Conservation (phyloP, 768 basidiomycete genomes). For the Naganishia onofrii region DNA sequence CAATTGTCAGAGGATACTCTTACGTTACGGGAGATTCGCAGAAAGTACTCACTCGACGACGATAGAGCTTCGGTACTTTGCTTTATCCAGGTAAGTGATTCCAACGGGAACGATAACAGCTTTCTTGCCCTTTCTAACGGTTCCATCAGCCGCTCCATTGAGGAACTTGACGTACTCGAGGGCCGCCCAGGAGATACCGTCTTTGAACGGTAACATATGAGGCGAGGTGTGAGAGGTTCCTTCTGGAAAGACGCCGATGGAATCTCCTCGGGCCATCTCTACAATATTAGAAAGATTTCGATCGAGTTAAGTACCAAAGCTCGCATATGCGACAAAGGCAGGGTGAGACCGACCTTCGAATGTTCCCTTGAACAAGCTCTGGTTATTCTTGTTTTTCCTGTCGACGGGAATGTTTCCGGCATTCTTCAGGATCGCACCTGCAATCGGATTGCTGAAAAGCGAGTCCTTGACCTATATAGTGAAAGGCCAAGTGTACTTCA, state of each 20-base stretch:
- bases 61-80: conserved; percentile 87
- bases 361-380: conserved; percentile 80
- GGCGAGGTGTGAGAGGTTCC: conserved; percentile 75
- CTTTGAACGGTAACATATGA: conserved; percentile 77
- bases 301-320: neutral
- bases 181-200: conserved; percentile 92
- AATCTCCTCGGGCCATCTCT: conserved; percentile 71
- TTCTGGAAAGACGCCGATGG: conserved; percentile 74
- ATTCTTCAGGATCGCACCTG: conserved; percentile 71
- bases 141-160: conserved; percentile 41
- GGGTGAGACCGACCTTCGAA: conserved; percentile 59
- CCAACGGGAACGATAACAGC: conserved; percentile 75
- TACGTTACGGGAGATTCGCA: neutral
- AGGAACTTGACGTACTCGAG: conserved; percentile 86
- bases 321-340: neutral
- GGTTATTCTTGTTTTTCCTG: conserved; percentile 87
- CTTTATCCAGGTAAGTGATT: conserved; percentile 93
- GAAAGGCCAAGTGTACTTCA: neutral
- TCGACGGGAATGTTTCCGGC: conserved; percentile 99
- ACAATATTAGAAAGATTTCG: neutral
- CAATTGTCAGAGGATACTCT: neutral
- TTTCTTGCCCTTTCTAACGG: conserved; percentile 49
- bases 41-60: conserved; percentile 54
- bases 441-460: conserved; percentile 74
- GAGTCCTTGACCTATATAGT: conserved; percentile 80